Evolutionary conservation across 176 grass and related monocot genomes (phyloP), one percentile per base, ranked within the genome.

Genomic region (Calamus simplicifolius): DNA sequence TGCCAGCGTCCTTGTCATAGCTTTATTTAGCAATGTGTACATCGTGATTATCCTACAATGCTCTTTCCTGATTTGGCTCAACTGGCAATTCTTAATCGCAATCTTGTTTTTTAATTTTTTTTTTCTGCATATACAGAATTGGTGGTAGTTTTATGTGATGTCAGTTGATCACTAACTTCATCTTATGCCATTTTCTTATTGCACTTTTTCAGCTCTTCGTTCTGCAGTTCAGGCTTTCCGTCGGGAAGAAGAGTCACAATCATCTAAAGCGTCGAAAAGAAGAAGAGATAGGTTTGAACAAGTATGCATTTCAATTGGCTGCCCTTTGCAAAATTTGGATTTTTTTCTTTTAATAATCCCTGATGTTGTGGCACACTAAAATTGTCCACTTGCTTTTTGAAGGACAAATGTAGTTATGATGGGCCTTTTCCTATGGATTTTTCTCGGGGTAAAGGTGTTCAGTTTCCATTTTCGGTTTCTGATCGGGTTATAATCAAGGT

Each of bases 401-500:
- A 95, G 89, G 89, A 95, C 25, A 95, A 95, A 77, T 68, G 69
- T 79, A 68, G 65, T 64, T 72, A 89, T 30, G 69, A 89, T 62
- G 89, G 85, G 72, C 68, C 58, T 61, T 68, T 62, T 57, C 52
- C 61, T 25, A 77, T 65, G 25, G 81, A 95, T 10, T 18, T 82
- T 61, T 82, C 57, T 57, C 80, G 85, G 68, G 72, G 76, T 51
- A 95, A 88, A 85, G 81, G 85, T 17, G 76, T 85, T n/a, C 75
- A 82, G 27, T 95, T 89, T 58, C 89, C 81, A 57, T 89, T 95
- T 67, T 56, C 85, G 64, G 79, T 95, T 52, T 95, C 77, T 6
- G 85, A 89, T 61, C 58, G 56, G n/a, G 85, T 95, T 57, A 69
- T 85, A 61, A 95, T 95, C 69, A 95, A 95, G 89, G 89, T 82